phyloP scores from a whole-genome alignment of 2,329 filamentous ascomycete genomes.

The Nemania sp. region DNA sequence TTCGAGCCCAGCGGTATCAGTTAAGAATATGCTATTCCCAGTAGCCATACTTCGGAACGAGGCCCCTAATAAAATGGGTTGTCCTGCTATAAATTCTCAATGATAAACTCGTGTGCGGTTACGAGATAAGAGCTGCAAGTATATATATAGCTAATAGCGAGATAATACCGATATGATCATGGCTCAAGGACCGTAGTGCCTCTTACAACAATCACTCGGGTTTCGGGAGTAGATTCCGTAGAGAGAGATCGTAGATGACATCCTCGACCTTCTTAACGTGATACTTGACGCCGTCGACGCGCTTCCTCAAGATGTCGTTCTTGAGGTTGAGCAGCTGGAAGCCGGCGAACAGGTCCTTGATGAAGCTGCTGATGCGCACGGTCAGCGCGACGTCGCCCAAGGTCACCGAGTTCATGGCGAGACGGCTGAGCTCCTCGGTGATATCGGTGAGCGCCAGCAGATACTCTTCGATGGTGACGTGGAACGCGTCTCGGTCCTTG shows the following conservation, averaged over 20 bases:
- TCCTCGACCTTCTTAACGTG: slow-evolving; percentile 98
- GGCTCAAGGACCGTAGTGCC: background rate
- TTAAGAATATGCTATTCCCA: background rate
- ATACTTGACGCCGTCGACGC: slow-evolving; percentile 95
- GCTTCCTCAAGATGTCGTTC: slow-evolving; percentile 89
- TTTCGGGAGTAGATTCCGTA: slow-evolving; percentile 82
- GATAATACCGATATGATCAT: background rate
- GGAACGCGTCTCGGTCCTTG: slow-evolving; percentile 90
- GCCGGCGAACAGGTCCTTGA: slow-evolving; percentile 94
- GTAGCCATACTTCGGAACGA: background rate
- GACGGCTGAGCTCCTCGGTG: slow-evolving; percentile 88
- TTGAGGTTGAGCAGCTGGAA: slow-evolving; percentile 98
- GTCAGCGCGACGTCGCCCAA: slow-evolving; percentile 88
- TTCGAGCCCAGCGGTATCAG: background rate
- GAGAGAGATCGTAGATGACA: slow-evolving; percentile 93
- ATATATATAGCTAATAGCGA: background rate
- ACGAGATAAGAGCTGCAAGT: background rate
- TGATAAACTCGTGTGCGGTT: background rate
- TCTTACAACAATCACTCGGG: slow-evolving; percentile 31
- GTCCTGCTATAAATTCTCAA: background rate
- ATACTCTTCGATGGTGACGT: slow-evolving; percentile 97
- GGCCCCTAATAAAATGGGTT: too few relatives aligned
- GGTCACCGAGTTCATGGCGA: slow-evolving; percentile 95
- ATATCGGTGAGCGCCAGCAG: slow-evolving; percentile 87
- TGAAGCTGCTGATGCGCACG: slow-evolving; percentile 87